Conservation (phyloP, 768 basidiomycete species). For the Suillus sp. region DNA sequence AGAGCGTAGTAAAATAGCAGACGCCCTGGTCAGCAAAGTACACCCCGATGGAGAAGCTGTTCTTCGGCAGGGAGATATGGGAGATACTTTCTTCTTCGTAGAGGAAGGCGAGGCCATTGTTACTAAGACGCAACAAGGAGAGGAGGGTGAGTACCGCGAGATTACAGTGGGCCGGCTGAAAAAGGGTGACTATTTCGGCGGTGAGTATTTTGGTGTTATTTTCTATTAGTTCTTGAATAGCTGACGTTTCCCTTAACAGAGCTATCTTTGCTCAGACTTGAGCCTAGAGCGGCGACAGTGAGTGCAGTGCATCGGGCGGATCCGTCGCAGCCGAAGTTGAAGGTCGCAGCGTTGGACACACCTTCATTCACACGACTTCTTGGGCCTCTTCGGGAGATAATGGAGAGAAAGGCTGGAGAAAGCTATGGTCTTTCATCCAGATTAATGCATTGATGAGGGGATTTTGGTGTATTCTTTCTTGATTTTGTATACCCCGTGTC, state of each 20-base stretch:
- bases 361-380: conserved; percentile 92
- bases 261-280: conserved; percentile 83
- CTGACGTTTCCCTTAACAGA: conserved; percentile 51
- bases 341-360: conserved; percentile 92
- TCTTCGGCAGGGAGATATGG: conserved; percentile 91
- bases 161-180: conserved; percentile 73
- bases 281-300: conserved; percentile 95
- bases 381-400: conserved; percentile 89
- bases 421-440: conserved; percentile 50
- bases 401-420: conserved; percentile 88
- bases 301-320: conserved; percentile 62
- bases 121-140: conserved; percentile 67
- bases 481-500: conserved; percentile 6
- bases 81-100: conserved; percentile 97
- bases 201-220: conserved; percentile 45
- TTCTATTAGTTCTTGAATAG: background rate
- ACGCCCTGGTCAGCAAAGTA: conserved; percentile 84
- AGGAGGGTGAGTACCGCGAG: conserved; percentile 60
- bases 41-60: conserved; percentile 86
- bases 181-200: conserved; percentile 98
- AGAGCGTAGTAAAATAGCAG: conserved; percentile 96
- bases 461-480: conserved; percentile 1
- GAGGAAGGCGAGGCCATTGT: conserved; percentile 92
- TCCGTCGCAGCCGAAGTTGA: conserved; percentile 62
- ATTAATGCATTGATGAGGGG: conserved; percentile 31